These are phyloP conservation scores for Pythium brachiatum DNA, from an alignment of 352 stramenopile genomes.

Conservation along the genomic window DNA sequence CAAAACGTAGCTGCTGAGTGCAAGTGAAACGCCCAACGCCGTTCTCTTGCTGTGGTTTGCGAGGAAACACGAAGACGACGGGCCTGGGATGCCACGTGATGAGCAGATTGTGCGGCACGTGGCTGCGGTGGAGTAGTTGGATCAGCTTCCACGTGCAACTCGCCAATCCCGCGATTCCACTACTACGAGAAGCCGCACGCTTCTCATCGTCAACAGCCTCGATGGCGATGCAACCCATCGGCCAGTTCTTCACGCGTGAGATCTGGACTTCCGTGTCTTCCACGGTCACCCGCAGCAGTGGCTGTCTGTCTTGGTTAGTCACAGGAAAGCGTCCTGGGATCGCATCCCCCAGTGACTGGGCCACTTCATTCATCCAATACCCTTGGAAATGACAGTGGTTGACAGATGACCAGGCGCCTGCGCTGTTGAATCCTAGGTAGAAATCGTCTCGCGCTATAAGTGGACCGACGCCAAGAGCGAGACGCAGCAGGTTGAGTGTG, in stretches of 20 bases:
- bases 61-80: conserved; percentile 54
- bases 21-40: conserved; percentile 13
- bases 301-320: conserved; percentile 29
- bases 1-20: conserved; percentile 40
- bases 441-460: conserved; percentile 43
- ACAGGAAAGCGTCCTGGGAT: conserved; percentile 38
- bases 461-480: conserved; percentile 22
- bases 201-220: conserved; percentile 8
- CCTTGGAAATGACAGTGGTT: conserved; percentile 77
- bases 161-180: neutral
- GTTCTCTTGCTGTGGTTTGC: conserved; percentile 54
- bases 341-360: neutral
- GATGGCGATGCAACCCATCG: conserved; percentile 43
- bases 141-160: conserved; percentile 38
- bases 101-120: conserved; percentile 60
- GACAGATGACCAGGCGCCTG: conserved; percentile 73
- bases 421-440: conserved; percentile 61
- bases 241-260: conserved; percentile 40
- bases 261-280: conserved; percentile 11
- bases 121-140: conserved; percentile 31
- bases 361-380: conserved; percentile 40
- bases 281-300: conserved; percentile 23
- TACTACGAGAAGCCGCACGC: conserved; percentile 5
- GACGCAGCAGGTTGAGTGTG: neutral
- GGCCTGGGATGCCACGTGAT: conserved; percentile 18